phyloP scores from a whole-genome alignment of 2,329 filamentous ascomycete genomes.

The Cercospora nicotianae region DNA sequence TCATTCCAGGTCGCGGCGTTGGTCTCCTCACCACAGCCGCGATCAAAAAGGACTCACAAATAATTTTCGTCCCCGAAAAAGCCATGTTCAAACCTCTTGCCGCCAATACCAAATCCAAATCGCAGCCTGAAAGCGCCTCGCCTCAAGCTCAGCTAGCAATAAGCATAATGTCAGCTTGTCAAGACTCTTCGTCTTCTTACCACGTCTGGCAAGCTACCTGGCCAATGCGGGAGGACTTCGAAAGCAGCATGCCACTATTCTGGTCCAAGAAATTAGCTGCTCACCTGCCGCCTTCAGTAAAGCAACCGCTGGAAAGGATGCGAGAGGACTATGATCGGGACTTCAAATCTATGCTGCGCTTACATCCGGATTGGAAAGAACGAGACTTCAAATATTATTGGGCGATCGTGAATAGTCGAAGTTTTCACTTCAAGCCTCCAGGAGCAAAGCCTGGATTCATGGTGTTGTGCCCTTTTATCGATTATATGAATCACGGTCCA shows the following conservation, averaged over 20 bases:
- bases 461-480: constrained; percentile 69
- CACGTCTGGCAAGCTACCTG: constrained; percentile 45
- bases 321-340: constrained; percentile 35
- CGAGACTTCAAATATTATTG: constrained; percentile 56
- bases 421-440: constrained; percentile 58
- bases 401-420: constrained; percentile 61
- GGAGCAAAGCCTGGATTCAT: constrained; percentile 59
- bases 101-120: constrained; percentile 25
- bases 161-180: constrained; percentile 27
- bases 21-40: constrained; percentile 71
- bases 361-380: constrained; percentile 34
- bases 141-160: constrained; percentile 69
- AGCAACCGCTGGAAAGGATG: constrained; percentile 36
- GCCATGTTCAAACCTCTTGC: constrained; percentile 60
- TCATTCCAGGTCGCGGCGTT: constrained; percentile 70
- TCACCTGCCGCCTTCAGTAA: constrained; percentile 42
- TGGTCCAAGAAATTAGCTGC: constrained; percentile 50
- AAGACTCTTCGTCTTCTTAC: constrained; percentile 11
- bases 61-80: constrained; percentile 65
- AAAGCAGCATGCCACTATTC: constrained; percentile 57
- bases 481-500: constrained; percentile 64
- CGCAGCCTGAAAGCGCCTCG: constrained; percentile 22
- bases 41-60: constrained; percentile 60
- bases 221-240: constrained; percentile 63
- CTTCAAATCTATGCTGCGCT: background rate